Conservation (phyloP, 495 filamentous ascomycete genomes). For the Lindgomyces ingoldianus region DNA sequence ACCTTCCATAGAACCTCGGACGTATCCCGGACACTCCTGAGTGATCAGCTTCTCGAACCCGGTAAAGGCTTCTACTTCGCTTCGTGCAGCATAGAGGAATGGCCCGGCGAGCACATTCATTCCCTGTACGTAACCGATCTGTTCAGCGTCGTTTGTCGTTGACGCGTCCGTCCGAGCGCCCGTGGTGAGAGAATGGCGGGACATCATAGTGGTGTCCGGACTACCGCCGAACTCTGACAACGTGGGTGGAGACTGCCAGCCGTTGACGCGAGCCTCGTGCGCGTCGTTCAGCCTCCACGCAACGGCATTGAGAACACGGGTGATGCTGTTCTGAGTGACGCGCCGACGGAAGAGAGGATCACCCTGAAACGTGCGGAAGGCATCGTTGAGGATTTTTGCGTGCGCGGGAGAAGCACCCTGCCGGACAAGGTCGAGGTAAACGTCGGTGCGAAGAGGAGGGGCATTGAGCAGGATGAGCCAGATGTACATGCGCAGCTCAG, state of each 20-base stretch:
- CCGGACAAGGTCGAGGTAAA: slow-evolving; percentile 86
- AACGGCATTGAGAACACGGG: slow-evolving; percentile 92
- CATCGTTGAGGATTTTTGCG: slow-evolving; percentile 96
- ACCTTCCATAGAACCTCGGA: slow-evolving; percentile 94
- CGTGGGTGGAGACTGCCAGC: slow-evolving; percentile 47
- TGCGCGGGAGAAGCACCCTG: slow-evolving; percentile 92
- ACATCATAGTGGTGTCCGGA: slow-evolving; percentile 40
- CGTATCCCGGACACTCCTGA: slow-evolving; percentile 87
- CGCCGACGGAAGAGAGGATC: slow-evolving; percentile 94
- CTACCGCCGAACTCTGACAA: slow-evolving; percentile 42
- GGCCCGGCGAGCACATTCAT: slow-evolving; percentile 99
- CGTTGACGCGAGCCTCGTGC: slow-evolving; percentile 52
- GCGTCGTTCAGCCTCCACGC: slow-evolving; percentile 91
- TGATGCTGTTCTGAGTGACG: slow-evolving; percentile 92
- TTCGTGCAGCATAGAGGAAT: slow-evolving; percentile 91
- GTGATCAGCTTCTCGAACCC: slow-evolving; percentile 89
- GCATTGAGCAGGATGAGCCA: slow-evolving; percentile 92
- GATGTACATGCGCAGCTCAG: slow-evolving; percentile 88
- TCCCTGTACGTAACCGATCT: slow-evolving; percentile 91
- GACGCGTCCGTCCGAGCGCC: slow-evolving; percentile 30
- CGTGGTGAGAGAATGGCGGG: slow-evolving; percentile 37
- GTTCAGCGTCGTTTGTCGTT: slow-evolving; percentile 40
- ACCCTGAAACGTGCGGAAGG: slow-evolving; percentile 91
- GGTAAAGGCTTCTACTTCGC: slow-evolving; percentile 91
- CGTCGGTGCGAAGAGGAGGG: slow-evolving; percentile 76